phyloP scores from a whole-genome alignment of 2,329 filamentous ascomycete species.

The Monosporascus ibericus region DNA sequence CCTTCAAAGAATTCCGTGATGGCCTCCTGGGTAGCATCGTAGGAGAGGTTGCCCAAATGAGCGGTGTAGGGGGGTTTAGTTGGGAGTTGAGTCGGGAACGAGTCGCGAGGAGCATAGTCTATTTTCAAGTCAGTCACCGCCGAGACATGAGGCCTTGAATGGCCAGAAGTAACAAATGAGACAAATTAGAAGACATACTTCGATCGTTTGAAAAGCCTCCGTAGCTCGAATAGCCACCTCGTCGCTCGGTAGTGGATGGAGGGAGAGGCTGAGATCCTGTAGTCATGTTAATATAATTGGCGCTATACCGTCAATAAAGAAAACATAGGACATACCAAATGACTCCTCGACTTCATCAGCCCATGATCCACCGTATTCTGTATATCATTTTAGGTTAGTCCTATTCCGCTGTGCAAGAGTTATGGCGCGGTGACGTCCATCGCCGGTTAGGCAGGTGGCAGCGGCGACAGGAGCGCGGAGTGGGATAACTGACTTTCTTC shows the following conservation, averaged over 20 bases:
- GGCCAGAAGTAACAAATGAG: not conserved
- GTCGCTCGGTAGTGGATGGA: slow-evolving; percentile 24
- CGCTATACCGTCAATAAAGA: slow-evolving; percentile 7
- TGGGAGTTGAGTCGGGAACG: slow-evolving; percentile 67
- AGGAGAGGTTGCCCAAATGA: slow-evolving; percentile 93
- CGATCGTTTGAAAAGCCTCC: slow-evolving; percentile 20
- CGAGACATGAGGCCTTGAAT: not conserved
- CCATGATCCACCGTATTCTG: slow-evolving; percentile 75
- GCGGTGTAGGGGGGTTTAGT: slow-evolving; percentile 92
- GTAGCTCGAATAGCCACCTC: slow-evolving; percentile 21
- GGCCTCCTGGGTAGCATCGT: slow-evolving; percentile 80
- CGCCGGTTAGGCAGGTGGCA: slow-evolving; percentile 17
- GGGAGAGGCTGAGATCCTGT: slow-evolving; percentile 54
- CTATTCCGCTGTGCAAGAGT: not conserved
- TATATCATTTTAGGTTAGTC: slow-evolving; percentile 19
- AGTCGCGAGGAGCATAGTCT: slow-evolving; percentile 64
- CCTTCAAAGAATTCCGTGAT: slow-evolving; percentile 80
- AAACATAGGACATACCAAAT: slow-evolving; percentile 52
- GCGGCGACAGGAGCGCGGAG: slow-evolving; percentile 15
- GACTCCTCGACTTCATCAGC: slow-evolving; percentile 97
- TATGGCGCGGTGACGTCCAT: not conserved
- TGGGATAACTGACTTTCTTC: slow-evolving; percentile 69
- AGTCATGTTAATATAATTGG: slow-evolving; percentile 2
- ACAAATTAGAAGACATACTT: slow-evolving; percentile 22
- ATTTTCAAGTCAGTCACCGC: slow-evolving; percentile 7